A percentile compares a stretch with the other conserved stretches of the same genome.
Evolutionary conservation across 2,329 filamentous ascomycete genomes (phyloP).

Genomic region (Epichloe bromicola): DNA sequence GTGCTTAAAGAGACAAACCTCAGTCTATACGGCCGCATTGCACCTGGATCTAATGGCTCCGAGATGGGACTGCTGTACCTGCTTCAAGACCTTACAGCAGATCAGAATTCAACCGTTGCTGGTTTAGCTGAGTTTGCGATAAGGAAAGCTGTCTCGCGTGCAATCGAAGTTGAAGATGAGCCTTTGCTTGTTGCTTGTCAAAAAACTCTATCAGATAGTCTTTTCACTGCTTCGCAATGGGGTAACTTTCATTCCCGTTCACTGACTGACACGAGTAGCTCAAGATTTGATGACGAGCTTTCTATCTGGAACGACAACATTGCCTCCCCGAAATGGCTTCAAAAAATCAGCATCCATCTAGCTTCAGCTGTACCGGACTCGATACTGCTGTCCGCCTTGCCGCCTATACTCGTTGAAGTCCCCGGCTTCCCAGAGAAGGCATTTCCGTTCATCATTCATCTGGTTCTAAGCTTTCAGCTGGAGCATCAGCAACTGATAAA

Average conservation of each 20-base stretch:
- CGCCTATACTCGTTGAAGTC: conserved; percentile 51
- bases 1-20: conserved; percentile 48
- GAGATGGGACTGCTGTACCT: conserved; percentile 50
- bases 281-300: conserved; percentile 8
- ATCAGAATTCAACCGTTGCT: conserved; percentile 39
- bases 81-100: conserved; percentile 48
- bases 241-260: conserved; percentile 39
- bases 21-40: conserved; percentile 33
- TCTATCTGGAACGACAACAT: conserved; percentile 25
- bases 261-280: conserved; percentile 29
- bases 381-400: conserved; percentile 55
- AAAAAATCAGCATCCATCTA: conserved; percentile 47
- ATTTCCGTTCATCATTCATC: conserved; percentile 75
- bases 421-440: conserved; percentile 58
- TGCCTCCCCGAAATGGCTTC: conserved; percentile 43
- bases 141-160: conserved; percentile 42
- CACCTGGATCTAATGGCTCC: conserved; percentile 39
- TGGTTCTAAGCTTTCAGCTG: conserved; percentile 59
- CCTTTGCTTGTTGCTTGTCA: conserved; percentile 37
- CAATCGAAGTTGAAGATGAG: conserved; percentile 32
- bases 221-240: conserved; percentile 46
- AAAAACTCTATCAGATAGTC: conserved; percentile 35
- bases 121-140: conserved; percentile 49
- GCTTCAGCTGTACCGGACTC: conserved; percentile 46
- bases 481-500: conserved; percentile 47